These are phyloP conservation scores for Colletotrichum truncatum DNA, from an alignment of 2,329 filamentous ascomycete species.

Conservation along the genomic window DNA sequence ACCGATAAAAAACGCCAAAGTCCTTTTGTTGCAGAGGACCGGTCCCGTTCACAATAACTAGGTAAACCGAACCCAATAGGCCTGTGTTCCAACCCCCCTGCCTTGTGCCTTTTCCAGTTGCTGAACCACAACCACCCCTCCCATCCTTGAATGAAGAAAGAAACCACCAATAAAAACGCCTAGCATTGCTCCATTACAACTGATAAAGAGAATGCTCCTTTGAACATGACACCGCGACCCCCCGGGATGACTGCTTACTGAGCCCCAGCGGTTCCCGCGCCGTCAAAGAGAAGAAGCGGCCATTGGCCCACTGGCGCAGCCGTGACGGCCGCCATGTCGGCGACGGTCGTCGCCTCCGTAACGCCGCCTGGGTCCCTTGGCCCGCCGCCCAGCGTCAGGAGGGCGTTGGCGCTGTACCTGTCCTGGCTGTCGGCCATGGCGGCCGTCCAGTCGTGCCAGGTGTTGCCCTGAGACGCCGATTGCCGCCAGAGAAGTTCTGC, in stretches of 20 bases:
- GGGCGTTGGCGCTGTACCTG: constrained; percentile 57
- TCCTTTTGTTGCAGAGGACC: neutral
- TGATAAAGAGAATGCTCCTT: neutral
- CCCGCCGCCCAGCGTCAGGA: constrained; percentile 54
- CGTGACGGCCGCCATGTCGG: constrained; percentile 16
- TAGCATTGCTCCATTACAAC: neutral
- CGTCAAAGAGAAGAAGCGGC: constrained; percentile 25
- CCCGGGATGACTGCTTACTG: constrained; percentile 3
- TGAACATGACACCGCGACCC: neutral
- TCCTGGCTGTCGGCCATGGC: constrained; percentile 60
- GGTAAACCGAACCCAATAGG: neutral
- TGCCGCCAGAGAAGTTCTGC: constrained; percentile 45
- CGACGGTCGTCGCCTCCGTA: constrained; percentile 25
- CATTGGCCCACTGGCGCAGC: constrained; percentile 23
- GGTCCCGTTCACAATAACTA: neutral
- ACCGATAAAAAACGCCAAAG: constrained; percentile 14
- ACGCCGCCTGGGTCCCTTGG: constrained; percentile 12
- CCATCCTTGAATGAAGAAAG: neutral
- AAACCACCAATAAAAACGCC: constrained; percentile 10
- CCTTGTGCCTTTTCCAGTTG: neutral
- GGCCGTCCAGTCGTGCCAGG: constrained; percentile 65
- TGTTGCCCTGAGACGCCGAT: constrained; percentile 44
- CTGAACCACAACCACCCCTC: neutral
- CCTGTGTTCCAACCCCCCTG: neutral
- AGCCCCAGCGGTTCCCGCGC: neutral